Evolutionary conservation across 768 basidiomycete species (phyloP).

Genomic region (Suillus spraguei): DNA sequence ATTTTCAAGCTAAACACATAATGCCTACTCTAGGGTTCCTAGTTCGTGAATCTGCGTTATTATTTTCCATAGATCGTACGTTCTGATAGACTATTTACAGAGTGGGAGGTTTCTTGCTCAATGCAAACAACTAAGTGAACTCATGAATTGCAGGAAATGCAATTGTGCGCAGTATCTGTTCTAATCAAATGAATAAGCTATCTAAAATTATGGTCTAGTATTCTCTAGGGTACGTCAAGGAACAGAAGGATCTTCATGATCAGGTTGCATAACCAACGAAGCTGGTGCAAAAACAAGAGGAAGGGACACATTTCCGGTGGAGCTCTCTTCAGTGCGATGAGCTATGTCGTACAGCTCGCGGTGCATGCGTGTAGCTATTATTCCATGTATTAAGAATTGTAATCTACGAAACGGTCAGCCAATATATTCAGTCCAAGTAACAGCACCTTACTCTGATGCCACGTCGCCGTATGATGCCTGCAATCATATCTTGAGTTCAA

Average conservation of each 20-base stretch:
- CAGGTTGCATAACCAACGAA: not conserved
- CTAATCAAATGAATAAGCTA: too few relatives aligned
- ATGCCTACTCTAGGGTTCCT: too few relatives aligned
- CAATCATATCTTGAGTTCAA: not conserved
- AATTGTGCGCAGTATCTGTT: too few relatives aligned
- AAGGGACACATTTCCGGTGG: not conserved
- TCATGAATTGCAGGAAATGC: too few relatives aligned
- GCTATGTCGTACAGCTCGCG: not conserved
- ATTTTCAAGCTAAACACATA: too few relatives aligned
- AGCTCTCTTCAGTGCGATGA: not conserved
- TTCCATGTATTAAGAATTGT: not conserved
- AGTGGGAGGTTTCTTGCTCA: too few relatives aligned
- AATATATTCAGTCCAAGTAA: not conserved
- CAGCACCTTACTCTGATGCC: not conserved
- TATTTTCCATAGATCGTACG: too few relatives aligned
- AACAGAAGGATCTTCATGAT: not conserved
- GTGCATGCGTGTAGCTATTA: not conserved
- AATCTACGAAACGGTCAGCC: not conserved
- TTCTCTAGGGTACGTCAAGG: constrained; percentile 19
- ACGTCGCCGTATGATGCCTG: not conserved
- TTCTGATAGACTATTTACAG: too few relatives aligned
- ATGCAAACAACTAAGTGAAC: too few relatives aligned
- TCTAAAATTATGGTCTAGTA: not conserved
- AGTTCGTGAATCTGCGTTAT: too few relatives aligned
- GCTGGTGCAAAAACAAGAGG: not conserved